Conservation (phyloP, 345 rosid genomes). For the Tarenaya hassleriana region DNA sequence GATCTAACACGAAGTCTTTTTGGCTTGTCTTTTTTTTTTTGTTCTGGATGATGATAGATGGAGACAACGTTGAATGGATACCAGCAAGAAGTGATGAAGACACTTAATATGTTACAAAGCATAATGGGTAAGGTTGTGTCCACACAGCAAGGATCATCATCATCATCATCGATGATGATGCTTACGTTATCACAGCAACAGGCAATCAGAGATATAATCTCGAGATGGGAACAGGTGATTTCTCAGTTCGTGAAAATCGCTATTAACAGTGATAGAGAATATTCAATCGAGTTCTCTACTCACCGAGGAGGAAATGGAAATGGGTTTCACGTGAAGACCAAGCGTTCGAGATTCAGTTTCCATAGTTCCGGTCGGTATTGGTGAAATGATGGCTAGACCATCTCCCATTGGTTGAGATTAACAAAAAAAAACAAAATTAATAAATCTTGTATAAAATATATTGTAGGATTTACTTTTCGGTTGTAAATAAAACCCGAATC, state of each 20-base stretch:
- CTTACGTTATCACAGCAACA: conserved; percentile 31
- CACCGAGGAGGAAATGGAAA: background rate
- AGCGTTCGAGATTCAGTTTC: conserved; percentile 13
- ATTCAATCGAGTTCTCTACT: conserved; percentile 8
- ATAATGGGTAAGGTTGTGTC: conserved; percentile 19
- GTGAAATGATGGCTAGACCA: too few species aligned
- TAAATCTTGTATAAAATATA: too few species aligned
- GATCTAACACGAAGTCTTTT: too few species aligned
- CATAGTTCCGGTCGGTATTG: too few species aligned
- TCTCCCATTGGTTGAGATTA: too few species aligned
- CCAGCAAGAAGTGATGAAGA: conserved; percentile 30
- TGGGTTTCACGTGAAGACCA: conserved; percentile 13
- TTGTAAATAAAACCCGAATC: too few species aligned
- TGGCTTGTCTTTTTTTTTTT: background rate
- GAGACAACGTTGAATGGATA: conserved; percentile 26
- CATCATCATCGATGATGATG: conserved; percentile 12
- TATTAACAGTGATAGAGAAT: conserved; percentile 20
- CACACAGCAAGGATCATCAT: conserved; percentile 16
- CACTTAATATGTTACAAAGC: conserved; percentile 22
- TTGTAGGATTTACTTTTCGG: too few species aligned
- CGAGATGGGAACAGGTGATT: conserved; percentile 26
- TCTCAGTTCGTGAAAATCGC: conserved; percentile 28
- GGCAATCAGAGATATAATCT: conserved; percentile 19
- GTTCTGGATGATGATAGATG: conserved; percentile 11
- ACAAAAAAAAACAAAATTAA: too few species aligned